These are phyloP conservation scores for Xerocomellus intermedius DNA, from an alignment of 768 basidiomycete genomes.

Conservation along the genomic window DNA sequence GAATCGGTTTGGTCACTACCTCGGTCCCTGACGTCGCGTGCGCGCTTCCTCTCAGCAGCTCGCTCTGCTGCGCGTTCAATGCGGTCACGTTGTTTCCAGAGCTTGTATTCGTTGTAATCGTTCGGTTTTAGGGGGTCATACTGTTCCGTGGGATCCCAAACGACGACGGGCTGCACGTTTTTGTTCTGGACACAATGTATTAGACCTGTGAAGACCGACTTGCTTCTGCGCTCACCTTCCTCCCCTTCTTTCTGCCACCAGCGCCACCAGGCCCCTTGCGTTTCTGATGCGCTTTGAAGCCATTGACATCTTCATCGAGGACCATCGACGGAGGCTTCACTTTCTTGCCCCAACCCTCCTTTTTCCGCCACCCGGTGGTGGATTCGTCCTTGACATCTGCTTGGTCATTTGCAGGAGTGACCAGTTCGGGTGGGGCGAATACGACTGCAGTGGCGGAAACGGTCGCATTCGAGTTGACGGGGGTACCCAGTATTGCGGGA, in stretches of 20 bases:
- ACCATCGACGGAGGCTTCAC: slow-evolving; percentile 91
- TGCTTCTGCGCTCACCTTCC: slow-evolving; percentile 48
- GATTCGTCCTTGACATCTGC: slow-evolving; percentile 28
- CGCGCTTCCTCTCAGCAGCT: slow-evolving; percentile 58
- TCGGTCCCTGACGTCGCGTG: slow-evolving; percentile 44
- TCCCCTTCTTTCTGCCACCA: slow-evolving; percentile 45
- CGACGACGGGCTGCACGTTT: slow-evolving; percentile 45
- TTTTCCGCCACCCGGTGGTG: slow-evolving; percentile 37
- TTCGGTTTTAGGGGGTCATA: slow-evolving; percentile 86
- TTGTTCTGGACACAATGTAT: slow-evolving; percentile 49
- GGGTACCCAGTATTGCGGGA: slow-evolving; percentile 31
- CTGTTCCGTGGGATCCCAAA: slow-evolving; percentile 77
- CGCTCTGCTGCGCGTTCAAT: slow-evolving; percentile 68
- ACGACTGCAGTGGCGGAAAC: slow-evolving; percentile 63
- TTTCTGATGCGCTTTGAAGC: slow-evolving; percentile 64
- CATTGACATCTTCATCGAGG: slow-evolving; percentile 85
- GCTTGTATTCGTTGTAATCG: slow-evolving; percentile 86
- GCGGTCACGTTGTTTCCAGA: slow-evolving; percentile 73
- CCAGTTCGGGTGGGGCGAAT: slow-evolving; percentile 64
- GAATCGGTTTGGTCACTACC: slow-evolving; percentile 66
- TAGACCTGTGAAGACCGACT: background rate
- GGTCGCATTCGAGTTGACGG: slow-evolving; percentile 25
- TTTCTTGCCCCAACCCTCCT: slow-evolving; percentile 81
- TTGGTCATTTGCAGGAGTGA: slow-evolving; percentile 31
- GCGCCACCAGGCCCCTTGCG: slow-evolving; percentile 48